These are phyloP conservation scores for Debaryomyces prosopidis DNA, from an alignment of 805 yeast species.

Conservation along the genomic window DNA sequence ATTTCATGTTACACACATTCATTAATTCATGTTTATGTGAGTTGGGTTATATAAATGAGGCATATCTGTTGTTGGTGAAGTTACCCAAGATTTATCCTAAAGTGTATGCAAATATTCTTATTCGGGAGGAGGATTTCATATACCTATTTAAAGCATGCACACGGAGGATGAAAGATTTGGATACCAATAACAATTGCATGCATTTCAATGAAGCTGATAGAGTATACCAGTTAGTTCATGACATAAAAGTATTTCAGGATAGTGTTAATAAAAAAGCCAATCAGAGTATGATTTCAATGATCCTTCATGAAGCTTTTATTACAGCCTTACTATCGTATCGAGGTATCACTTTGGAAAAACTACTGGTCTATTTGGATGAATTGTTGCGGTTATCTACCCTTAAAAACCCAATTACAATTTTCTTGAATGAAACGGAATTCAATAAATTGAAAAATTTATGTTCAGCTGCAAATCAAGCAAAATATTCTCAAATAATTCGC, in stretches of 20 bases:
- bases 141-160: constrained; percentile 8
- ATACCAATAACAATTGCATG: constrained; percentile 3
- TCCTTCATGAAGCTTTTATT: constrained; percentile 6
- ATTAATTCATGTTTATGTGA: constrained; percentile 28
- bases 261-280: constrained; percentile 3
- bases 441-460: constrained; percentile 1
- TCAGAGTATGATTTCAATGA: background rate
- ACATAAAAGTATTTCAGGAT: constrained; percentile 9
- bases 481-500: constrained; percentile 2
- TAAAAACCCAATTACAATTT: background rate
- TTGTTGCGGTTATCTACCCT: background rate
- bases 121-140: constrained; percentile 13
- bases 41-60: constrained; percentile 22
- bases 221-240: constrained; percentile 2
- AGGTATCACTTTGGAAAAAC: background rate
- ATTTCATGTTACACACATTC: constrained; percentile 26
- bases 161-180: background rate
- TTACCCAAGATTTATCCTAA: constrained; percentile 12
- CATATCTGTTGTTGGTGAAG: constrained; percentile 23
- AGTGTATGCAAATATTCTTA: constrained; percentile 7
- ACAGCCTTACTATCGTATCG: background rate
- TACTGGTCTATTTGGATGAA: background rate
- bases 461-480: background rate
- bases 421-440: constrained; percentile 4
- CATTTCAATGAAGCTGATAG: constrained; percentile 4